Percentiles rank a stretch among this genome's conserved stretches.
Evolutionary conservation across 2,329 filamentous ascomycete species (phyloP).

Genomic region (Beauveria pseudobassiana): DNA sequence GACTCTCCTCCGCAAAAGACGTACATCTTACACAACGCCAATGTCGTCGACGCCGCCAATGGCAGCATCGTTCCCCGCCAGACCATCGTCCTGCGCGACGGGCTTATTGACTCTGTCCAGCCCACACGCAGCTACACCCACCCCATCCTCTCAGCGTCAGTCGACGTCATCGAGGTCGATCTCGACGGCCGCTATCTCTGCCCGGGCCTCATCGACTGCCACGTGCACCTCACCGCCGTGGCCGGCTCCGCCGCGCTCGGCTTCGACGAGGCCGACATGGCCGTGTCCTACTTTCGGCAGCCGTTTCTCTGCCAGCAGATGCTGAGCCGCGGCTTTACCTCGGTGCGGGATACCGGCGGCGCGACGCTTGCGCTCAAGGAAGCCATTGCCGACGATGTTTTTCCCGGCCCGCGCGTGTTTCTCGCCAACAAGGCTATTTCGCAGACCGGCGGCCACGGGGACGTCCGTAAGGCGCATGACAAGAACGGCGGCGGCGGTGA

Average conservation of each 20-base stretch:
- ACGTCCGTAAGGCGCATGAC: conserved; percentile 38
- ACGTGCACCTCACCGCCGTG: conserved; percentile 25
- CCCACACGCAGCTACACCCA: background rate
- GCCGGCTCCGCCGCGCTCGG: conserved; percentile 21
- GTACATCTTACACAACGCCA: conserved; percentile 35
- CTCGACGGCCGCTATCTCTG: conserved; percentile 23
- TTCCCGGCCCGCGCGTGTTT: conserved; percentile 48
- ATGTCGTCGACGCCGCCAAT: conserved; percentile 31
- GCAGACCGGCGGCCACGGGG: conserved; percentile 52
- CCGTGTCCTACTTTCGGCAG: conserved; percentile 35
- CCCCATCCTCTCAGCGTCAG: background rate
- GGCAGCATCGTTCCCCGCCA: conserved; percentile 24
- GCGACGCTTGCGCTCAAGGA: conserved; percentile 47
- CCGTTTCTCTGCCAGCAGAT: conserved; percentile 42
- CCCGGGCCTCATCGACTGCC: conserved; percentile 27
- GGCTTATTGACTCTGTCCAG: conserved; percentile 24
- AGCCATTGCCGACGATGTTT: conserved; percentile 47
- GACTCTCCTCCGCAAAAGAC: conserved; percentile 23
- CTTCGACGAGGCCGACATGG: conserved; percentile 22
- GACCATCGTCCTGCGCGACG: conserved; percentile 27
- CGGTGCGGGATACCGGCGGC: conserved; percentile 50
- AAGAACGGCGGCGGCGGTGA: conserved; percentile 41
- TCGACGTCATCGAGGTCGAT: conserved; percentile 16
- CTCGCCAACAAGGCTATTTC: conserved; percentile 46
- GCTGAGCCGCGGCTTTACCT: conserved; percentile 51